Conservation (phyloP, 139 green algal genomes). For the Micractinium conductrix region DNA sequence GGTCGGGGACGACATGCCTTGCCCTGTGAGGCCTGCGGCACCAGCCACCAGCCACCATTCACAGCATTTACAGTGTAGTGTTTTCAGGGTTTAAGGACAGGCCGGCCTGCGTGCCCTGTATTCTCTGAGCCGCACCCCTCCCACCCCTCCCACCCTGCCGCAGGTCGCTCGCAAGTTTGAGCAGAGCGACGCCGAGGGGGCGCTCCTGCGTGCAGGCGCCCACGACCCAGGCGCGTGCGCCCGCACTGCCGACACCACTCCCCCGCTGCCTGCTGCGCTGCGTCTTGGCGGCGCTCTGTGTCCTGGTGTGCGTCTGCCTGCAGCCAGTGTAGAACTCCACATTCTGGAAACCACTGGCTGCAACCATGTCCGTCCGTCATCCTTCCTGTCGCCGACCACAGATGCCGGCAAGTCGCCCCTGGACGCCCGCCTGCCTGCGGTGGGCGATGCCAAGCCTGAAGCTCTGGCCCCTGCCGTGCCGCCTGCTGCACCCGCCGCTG, state of each 20-base stretch:
- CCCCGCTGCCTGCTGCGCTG: neutral
- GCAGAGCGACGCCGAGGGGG: slow-evolving; percentile 49
- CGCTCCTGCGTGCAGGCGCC: slow-evolving; percentile 47
- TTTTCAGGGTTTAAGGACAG: too few relatives aligned
- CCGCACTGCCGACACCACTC: neutral
- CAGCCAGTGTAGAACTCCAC: neutral
- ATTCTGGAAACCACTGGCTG: neutral
- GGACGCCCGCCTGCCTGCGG: neutral
- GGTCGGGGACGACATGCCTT: too few relatives aligned
- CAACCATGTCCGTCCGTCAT: neutral
- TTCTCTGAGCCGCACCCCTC: too few relatives aligned
- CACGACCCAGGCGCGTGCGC: slow-evolving; percentile 6
- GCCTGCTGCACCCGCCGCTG: neutral
- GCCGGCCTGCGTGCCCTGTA: neutral
- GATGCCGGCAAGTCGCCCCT: slow-evolving; percentile 13
- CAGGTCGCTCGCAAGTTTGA: slow-evolving; percentile 42
- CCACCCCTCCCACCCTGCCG: neutral
- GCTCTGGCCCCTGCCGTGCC: too few relatives aligned
- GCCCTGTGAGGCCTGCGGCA: too few relatives aligned
- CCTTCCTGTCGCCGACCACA: neutral
- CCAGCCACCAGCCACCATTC: too few relatives aligned
- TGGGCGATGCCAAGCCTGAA: neutral
- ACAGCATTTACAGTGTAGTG: too few relatives aligned
- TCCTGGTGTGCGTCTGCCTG: neutral
- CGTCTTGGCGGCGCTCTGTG: neutral